A percentile compares a stretch with the other conserved stretches of the same genome.
Evolutionary conservation across 2,329 filamentous ascomycete genomes (phyloP).

Genomic region (Mariannaea elegans): DNA sequence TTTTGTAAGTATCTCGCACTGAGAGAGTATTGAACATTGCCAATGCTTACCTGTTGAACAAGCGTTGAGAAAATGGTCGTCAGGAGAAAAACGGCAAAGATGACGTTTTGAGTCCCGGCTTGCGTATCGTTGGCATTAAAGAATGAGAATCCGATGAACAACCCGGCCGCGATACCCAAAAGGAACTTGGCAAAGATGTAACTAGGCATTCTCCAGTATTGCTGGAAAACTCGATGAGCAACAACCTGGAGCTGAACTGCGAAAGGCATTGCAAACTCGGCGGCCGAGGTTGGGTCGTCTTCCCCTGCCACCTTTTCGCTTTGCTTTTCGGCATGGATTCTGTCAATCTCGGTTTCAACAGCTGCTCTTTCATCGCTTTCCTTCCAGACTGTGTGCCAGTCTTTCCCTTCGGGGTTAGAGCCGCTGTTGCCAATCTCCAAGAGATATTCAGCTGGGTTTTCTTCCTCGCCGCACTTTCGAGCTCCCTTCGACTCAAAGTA

Average conservation of each 20-base stretch:
- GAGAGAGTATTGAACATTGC: too few species aligned
- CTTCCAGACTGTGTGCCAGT: conserved; percentile 77
- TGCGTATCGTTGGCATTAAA: conserved; percentile 62
- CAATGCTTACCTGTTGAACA: conserved; percentile 62
- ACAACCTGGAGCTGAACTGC: conserved; percentile 63
- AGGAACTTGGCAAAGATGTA: conserved; percentile 80
- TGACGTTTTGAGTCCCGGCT: conserved; percentile 77
- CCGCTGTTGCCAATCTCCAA: conserved; percentile 61
- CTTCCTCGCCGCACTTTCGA: conserved; percentile 64
- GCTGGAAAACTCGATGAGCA: conserved; percentile 73
- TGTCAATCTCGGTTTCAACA: conserved; percentile 69
- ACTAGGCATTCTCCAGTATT: conserved; percentile 83
- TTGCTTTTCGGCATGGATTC: conserved; percentile 63
- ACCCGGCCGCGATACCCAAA: conserved; percentile 65
- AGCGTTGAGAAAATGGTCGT: conserved; percentile 77
- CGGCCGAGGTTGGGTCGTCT: conserved; percentile 44
- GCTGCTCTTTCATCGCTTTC: conserved; percentile 59
- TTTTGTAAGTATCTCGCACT: conserved; percentile 26
- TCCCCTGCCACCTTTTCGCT: conserved; percentile 24
- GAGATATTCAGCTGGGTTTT: conserved; percentile 83
- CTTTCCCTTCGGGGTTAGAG: conserved; percentile 49
- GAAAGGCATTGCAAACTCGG: conserved; percentile 75
- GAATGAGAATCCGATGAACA: conserved; percentile 83
- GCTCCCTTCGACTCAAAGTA: conserved; percentile 75
- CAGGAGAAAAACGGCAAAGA: conserved; percentile 81